These are phyloP conservation scores for Phialophora verrucosa DNA, from an alignment of 2,329 filamentous ascomycete genomes.

Conservation along the genomic window DNA sequence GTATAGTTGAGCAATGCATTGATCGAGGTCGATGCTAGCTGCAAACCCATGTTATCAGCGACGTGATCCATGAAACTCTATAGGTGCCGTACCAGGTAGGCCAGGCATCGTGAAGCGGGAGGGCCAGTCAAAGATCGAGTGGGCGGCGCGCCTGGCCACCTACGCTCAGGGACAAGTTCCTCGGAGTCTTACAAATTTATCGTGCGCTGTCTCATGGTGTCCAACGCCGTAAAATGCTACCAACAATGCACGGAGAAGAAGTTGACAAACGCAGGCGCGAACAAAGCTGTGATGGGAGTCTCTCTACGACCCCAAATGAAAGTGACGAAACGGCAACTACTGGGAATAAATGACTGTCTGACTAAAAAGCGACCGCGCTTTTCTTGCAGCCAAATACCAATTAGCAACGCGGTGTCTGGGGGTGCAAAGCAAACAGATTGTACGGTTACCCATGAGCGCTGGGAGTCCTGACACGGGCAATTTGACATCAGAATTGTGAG, in stretches of 20 bases:
- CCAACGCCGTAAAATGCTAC: constrained; percentile 3
- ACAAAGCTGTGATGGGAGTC: neutral
- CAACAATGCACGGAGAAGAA: neutral
- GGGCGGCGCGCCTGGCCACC: neutral
- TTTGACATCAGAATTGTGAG: no score
- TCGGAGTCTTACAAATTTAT: constrained; percentile 7
- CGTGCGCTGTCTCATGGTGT: constrained; percentile 24
- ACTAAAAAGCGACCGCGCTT: neutral
- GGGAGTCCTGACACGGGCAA: no score
- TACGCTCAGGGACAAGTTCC: constrained; percentile 21
- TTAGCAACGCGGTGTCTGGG: no score
- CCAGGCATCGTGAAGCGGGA: constrained; percentile 34
- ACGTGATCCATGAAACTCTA: neutral
- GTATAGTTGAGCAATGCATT: constrained; percentile 96
- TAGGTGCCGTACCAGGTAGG: constrained; percentile 33
- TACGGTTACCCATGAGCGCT: no score
- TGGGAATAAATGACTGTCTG: neutral
- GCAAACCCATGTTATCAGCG: constrained; percentile 18
- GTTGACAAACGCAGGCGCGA: neutral
- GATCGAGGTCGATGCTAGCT: constrained; percentile 97
- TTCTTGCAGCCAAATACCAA: no score
- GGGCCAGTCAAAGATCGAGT: neutral
- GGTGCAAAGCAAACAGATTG: no score
- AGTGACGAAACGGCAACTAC: constrained; percentile 8
- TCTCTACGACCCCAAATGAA: neutral